Conservation (phyloP, 1,284 basidiomycete genomes). For the Ustilago cynodontis region DNA sequence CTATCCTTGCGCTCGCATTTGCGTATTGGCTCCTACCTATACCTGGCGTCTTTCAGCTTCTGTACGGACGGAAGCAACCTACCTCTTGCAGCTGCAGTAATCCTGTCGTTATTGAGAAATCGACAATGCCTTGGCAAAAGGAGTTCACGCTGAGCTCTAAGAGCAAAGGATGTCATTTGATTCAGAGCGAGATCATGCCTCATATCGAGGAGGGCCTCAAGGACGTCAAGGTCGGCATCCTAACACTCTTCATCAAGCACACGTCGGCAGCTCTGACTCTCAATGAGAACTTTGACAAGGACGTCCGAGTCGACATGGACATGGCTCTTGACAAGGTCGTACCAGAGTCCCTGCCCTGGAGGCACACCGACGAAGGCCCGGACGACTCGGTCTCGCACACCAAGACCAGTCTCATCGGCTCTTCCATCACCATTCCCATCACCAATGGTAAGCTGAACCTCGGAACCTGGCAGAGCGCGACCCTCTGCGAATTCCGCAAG, state of each 20-base stretch:
- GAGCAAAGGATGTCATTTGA: slow-evolving; percentile 79
- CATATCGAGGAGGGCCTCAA: slow-evolving; percentile 82
- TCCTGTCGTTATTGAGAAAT: background rate
- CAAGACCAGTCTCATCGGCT: slow-evolving; percentile 85
- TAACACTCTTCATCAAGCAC: slow-evolving; percentile 79
- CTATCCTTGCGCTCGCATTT: slow-evolving; percentile 34
- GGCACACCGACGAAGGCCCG: slow-evolving; percentile 83
- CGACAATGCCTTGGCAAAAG: slow-evolving; percentile 89
- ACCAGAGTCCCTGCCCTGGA: slow-evolving; percentile 86
- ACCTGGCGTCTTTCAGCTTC: slow-evolving; percentile 40
- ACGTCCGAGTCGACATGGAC: slow-evolving; percentile 73
- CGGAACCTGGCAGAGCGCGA: slow-evolving; percentile 90
- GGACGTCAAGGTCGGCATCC: slow-evolving; percentile 61
- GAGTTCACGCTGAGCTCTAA: slow-evolving; percentile 76
- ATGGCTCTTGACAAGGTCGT: slow-evolving; percentile 80
- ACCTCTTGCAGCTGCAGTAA: background rate
- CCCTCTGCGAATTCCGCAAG: slow-evolving; percentile 83
- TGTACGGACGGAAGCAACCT: slow-evolving; percentile 21
- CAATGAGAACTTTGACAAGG: slow-evolving; percentile 85
- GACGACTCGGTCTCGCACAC: slow-evolving; percentile 78
- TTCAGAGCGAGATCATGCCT: slow-evolving; percentile 81
- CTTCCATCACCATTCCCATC: slow-evolving; percentile 85
- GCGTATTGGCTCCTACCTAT: slow-evolving; percentile 51
- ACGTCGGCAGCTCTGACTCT: slow-evolving; percentile 89
- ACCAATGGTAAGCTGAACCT: slow-evolving; percentile 83